Base-by-base conservation (phyloP, 192 early-diverging fungal species). In the Umbelopsis isabellina region DNA sequence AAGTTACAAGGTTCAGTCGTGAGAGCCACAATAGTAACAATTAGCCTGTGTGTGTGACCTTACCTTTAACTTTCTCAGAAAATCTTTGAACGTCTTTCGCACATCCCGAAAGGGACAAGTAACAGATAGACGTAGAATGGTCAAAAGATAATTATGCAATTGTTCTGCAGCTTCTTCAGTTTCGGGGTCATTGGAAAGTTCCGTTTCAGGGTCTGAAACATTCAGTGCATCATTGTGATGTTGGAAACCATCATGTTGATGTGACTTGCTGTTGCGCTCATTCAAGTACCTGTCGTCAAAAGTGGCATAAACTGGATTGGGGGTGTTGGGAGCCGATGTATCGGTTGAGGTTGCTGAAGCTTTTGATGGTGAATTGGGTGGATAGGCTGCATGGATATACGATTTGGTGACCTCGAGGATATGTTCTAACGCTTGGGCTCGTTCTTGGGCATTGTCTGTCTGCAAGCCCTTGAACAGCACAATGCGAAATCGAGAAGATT, bases 61-160 rank as follows among this genome's bases (percentile, higher is more conserved):
- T 10, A 83, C 84, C 73, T 82, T 75, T 37, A 81, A 69, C 18
- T 75, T 73, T 25, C 61, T 76, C 55, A 86, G 65, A 21, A 86
- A 76, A 7, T 75, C 75, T 45, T 75, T 70, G n/a, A 83, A 81
- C 46, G 80, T 78, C 44, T 79, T 77, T 68, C 83, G 79, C 37
- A 86, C 84, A 66, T 86, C 84, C 41, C 76, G 69, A 72, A 79
- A 86, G 0, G 84, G 84, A 49, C 84, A 86, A 16, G 80, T 82
- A 16, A 77, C 25, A 21, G 84, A 79, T 22, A 86, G 70, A 21
- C 84, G 73, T 15, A 86, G 64, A 20, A 84, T 83, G 18, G 83
- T 84, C 49, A 86, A 48, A 37, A 82, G 68, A 61, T 81, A 80
- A 33, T 83, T 79, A 18, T 79, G 83, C 46, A 84, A 41, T 48